Evolutionary conservation across 2,329 filamentous ascomycete species (phyloP).

Genomic region (Calonectria henricotiae): DNA sequence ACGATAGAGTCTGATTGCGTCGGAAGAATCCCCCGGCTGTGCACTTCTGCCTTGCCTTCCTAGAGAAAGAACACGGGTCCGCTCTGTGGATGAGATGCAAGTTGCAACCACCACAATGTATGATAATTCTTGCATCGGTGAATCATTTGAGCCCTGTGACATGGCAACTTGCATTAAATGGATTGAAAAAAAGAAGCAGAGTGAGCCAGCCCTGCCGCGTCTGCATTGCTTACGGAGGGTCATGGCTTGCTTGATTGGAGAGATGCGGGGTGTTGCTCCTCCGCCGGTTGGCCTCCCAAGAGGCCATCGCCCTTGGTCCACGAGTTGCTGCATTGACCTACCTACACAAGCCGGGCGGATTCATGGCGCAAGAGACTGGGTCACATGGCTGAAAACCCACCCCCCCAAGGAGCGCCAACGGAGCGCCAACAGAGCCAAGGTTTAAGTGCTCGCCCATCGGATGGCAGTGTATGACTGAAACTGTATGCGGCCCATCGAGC

Average conservation of each 20-base stretch:
- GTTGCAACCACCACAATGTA: neutral
- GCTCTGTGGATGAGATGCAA: neutral
- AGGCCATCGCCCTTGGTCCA: conserved; percentile 11
- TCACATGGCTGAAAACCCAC: conserved; percentile 1
- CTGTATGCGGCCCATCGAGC: conserved; percentile 7
- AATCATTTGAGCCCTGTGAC: conserved; percentile 15
- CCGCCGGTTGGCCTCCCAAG: neutral
- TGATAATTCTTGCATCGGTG: neutral
- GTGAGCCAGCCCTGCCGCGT: conserved; percentile 1
- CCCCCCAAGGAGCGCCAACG: too few species aligned
- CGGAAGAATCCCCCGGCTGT: conserved; percentile 2
- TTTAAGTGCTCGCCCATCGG: neutral
- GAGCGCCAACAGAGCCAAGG: neutral
- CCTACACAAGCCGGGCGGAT: conserved; percentile 8
- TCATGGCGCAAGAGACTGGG: conserved; percentile 4
- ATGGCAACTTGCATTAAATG: conserved; percentile 9
- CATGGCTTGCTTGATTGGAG: neutral
- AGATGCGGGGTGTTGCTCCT: neutral
- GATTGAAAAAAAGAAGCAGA: conserved; percentile 3
- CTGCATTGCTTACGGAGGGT: conserved; percentile 1
- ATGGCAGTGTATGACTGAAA: neutral
- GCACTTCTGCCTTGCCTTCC: conserved; percentile 18
- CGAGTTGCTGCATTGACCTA: conserved; percentile 3
- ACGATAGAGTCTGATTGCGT: neutral
- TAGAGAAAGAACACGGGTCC: neutral